A percentile compares a stretch with the other conserved stretches of the same genome.
Evolutionary conservation across 2,329 filamentous ascomycete species (phyloP).

Genomic region (Alternaria panax): DNA sequence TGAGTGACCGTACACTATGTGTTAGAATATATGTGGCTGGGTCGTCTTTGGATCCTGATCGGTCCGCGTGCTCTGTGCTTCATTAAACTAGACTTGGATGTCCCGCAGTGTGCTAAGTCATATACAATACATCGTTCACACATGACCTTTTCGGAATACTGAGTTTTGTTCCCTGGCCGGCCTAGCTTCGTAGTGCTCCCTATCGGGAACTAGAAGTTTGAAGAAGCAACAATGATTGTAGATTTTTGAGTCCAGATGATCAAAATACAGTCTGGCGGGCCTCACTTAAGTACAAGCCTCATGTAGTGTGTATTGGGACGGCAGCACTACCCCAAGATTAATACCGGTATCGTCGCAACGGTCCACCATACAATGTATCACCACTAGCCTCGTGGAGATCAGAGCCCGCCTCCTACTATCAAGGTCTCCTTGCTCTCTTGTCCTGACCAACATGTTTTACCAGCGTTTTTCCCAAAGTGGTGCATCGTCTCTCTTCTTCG

Average conservation of each 20-base stretch:
- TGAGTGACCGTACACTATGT: not conserved
- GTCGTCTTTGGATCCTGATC: not conserved
- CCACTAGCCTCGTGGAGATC: not conserved
- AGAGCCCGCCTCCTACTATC: not conserved
- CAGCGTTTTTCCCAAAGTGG: conserved; percentile 50
- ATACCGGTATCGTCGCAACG: not conserved
- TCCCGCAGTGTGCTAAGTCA: conserved; percentile 14
- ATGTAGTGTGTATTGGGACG: not conserved
- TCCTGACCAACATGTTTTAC: conserved; percentile 58
- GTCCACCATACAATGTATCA: not conserved
- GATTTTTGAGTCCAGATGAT: not conserved
- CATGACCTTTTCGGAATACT: not conserved
- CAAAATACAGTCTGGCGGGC: not conserved
- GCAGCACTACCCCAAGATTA: conserved; percentile 30
- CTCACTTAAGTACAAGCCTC: not conserved
- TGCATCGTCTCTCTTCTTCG: conserved; percentile 44
- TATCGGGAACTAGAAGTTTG: not conserved
- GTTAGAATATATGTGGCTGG: not conserved
- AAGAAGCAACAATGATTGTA: not conserved
- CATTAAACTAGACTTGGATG: not conserved
- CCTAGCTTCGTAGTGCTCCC: not conserved
- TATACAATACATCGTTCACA: not conserved
- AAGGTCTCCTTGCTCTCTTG: conserved; percentile 20
- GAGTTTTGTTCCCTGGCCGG: not conserved
- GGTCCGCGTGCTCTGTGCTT: conserved; percentile 9